Base-by-base conservation (phyloP, 768 basidiomycete genomes). In the Daedaleopsis nitida region DNA sequence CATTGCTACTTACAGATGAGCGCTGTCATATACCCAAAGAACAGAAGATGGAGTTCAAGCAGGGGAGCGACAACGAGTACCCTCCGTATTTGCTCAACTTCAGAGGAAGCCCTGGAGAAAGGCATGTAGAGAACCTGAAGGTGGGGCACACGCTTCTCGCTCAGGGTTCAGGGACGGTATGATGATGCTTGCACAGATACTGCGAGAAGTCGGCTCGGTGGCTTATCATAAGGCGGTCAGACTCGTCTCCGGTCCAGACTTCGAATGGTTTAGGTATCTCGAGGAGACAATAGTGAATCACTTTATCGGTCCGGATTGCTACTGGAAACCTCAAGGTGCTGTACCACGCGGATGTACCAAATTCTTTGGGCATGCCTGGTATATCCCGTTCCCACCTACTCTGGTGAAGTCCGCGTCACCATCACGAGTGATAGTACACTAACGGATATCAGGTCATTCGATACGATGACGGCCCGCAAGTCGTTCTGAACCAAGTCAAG, bases 111-210 rank as follows among this genome's bases (percentile, higher is more conserved):
- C 86, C 86, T 0, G 87, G 79, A 12, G 91, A 92, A 70, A 74
- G 91, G 61, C 87, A 90, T 60, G 84, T 86, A 0, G 91, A 92
- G 71, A 91, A 91, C 67, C 73, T 93, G 55, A 92, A 91, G 82
- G 91, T 87, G 44, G 12, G 19, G 23, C 12, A 12, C 32, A 62
- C 60, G 42, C 39, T 42, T 12, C 39, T 17, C 17, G 39, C 3
- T 17, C 39, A 42, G 23, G 6, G 1, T 37, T 17, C 4, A 44
- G 6, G 5, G 38, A 16, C 11, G 6, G 5, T 42, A 10, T 1
- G 37, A 16, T 47, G 10, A 19, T 14, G 4, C 19, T 43, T 12
- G 13, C 24, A 37, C 66, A 92, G 90, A 91, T 92, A 54, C 74
- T 91, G 11, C 83, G 88, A 12, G 89, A 91, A 69, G 77, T 91